Percentiles rank a stretch among this genome's conserved stretches.
Evolutionary conservation across 345 rosid species (phyloP).

Genomic region (Eucalyptus paniculata): DNA sequence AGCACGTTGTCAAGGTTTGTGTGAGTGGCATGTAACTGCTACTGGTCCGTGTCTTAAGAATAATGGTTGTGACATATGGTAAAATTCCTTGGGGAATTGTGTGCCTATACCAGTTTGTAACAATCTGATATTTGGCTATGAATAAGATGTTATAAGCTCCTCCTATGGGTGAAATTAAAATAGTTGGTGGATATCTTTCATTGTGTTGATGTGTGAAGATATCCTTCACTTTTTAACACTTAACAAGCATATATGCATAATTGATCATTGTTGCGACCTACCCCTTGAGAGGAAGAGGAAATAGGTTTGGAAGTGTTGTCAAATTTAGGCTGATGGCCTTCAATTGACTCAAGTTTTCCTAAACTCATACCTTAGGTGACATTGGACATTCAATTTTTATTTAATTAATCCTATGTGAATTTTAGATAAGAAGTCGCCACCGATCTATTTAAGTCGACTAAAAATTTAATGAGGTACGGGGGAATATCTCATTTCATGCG

Average conservation of each 20-base stretch:
- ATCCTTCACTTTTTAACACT: not conserved
- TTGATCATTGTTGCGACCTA: not conserved
- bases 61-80: not conserved
- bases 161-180: not conserved
- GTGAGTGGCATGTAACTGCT: not conserved
- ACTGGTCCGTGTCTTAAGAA: not conserved
- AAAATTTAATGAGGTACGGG: rapidly evolving
- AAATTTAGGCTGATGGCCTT: too few relatives aligned
- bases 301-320: too few relatives aligned
- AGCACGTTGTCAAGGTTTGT: not conserved
- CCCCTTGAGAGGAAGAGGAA: too few relatives aligned
- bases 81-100: not conserved
- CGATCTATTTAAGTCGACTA: too few relatives aligned
- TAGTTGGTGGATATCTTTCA: not conserved
- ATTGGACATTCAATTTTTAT: too few relatives aligned
- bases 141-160: not conserved
- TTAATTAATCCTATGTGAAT: too few relatives aligned
- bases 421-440: too few relatives aligned
- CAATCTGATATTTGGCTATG: not conserved
- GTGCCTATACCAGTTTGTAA: not conserved
- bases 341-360: too few relatives aligned
- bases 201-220: not conserved
- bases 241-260: not conserved
- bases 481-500: too few relatives aligned
- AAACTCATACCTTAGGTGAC: too few relatives aligned